Conservation (phyloP, 2,329 filamentous ascomycete genomes). For the Macrophomina pseudophaseolina region DNA sequence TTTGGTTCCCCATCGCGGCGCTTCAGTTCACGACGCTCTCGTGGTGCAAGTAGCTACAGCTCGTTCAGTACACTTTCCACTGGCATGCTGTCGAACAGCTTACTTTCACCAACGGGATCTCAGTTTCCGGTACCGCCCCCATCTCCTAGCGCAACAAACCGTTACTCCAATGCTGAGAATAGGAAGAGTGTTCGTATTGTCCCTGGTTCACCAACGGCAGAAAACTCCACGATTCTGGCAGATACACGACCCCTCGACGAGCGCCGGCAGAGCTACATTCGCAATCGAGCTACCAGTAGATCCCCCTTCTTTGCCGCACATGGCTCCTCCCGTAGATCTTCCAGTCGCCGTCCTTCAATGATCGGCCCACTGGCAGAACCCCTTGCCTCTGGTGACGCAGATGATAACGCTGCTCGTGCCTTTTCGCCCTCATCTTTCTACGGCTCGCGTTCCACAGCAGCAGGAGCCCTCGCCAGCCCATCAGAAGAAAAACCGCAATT, state of each 20-base stretch:
- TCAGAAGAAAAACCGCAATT: neutral
- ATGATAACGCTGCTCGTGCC: neutral
- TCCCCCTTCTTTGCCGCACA: slow-evolving; percentile 48
- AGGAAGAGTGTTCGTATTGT: slow-evolving; percentile 45
- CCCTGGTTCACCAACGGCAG: slow-evolving; percentile 35
- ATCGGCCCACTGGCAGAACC: slow-evolving; percentile 19
- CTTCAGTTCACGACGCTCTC: slow-evolving; percentile 3
- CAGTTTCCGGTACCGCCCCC: slow-evolving; percentile 44
- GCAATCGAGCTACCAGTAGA: slow-evolving; percentile 46
- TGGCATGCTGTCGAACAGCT: slow-evolving; percentile 36
- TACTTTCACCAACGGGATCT: slow-evolving; percentile 43
- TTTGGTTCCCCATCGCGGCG: slow-evolving; percentile 22
- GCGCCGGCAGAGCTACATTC: slow-evolving; percentile 49
- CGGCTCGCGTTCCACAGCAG: neutral
- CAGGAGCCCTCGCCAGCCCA: neutral
- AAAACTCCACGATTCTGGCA: slow-evolving; percentile 36
- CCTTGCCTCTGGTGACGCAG: neutral
- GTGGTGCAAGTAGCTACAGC: slow-evolving; percentile 41
- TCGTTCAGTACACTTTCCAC: slow-evolving; percentile 47
- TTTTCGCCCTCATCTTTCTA: neutral
- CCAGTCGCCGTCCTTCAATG: slow-evolving; percentile 26
- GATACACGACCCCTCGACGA: slow-evolving; percentile 47
- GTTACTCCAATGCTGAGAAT: slow-evolving; percentile 35
- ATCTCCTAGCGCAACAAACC: slow-evolving; percentile 34
- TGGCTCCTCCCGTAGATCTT: slow-evolving; percentile 37